Base-by-base conservation (phyloP, 805 yeast genomes). In the Schwanniomyces pseudopolymorphus region DNA sequence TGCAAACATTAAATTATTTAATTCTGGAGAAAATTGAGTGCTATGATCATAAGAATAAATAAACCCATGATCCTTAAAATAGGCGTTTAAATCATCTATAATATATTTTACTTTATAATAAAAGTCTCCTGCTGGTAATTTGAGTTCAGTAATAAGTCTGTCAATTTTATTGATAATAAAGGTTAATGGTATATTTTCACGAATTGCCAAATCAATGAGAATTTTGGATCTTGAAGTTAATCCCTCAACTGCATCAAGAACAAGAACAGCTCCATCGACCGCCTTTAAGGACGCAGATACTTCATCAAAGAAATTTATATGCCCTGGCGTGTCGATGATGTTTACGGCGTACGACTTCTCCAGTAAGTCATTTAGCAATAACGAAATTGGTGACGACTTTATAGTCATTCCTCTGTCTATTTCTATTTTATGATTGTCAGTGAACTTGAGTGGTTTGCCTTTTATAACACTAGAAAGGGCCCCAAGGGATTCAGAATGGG, bases 241-340 rank as follows among this genome's bases (percentile, higher is more conserved):
- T 0, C 98, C 97, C 61, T 92, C 97, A 1, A 89, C 84, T 1
- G 77, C 84, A 61, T 94, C 99, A n/a, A 92, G 72, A 1, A 89
- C 87, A 1, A 90, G 62, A 0, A 85, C 67, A 0, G 80, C 80
- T 2, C 85, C 80, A 52, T 94, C 97, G 0, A 78, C 77, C 0
- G 84, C 70, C 19, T 79, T 63, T 8, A 83, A 62, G 0, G 87
- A 77, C 0, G 79, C 75, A 0, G 80, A 74, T 3, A 81, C 66
- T 54, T 94, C 97, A 59, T 89, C 97, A 24, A 74, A 67, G 58
- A 94, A 94, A 58, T 89, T 84, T 0, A 80, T 78, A 64, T 94
- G 98, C 0, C 99, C 99, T 0, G 99, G 99, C 0, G 96, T 73
- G 57, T 95, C 99, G 0, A 89, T 53, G 0, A 91, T 50, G 57